Conservation (phyloP, 108 stramenopile genomes). For the Fistulifera solaris region DNA sequence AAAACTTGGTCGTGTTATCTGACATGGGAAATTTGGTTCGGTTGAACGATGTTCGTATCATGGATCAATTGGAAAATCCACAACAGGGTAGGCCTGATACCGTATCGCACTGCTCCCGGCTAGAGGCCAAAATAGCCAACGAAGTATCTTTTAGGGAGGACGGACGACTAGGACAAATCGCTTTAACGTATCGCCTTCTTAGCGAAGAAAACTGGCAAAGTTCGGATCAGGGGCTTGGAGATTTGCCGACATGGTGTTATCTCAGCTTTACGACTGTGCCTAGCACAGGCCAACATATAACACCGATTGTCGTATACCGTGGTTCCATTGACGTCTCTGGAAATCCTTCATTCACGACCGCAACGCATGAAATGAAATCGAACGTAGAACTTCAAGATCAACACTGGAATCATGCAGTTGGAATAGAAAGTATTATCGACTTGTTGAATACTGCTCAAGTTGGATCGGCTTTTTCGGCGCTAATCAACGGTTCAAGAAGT, state of each 20-base stretch:
- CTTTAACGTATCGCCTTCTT: no score
- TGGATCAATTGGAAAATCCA: constrained; percentile 10
- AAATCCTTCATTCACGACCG: no score
- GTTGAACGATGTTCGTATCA: constrained; percentile 22
- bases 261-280: constrained; percentile 25
- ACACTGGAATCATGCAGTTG: constrained; percentile 2
- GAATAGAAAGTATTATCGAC: constrained; percentile 15
- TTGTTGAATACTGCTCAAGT: constrained; percentile 23
- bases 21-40: constrained; percentile 18
- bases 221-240: no score
- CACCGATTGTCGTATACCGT: constrained; percentile 30
- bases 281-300: constrained; percentile 14
- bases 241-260: constrained; percentile 20
- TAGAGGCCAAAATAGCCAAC: background rate
- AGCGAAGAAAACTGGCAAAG: no score
- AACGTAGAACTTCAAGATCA: no score
- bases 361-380: background rate
- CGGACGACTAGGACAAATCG: background rate
- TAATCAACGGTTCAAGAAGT: background rate
- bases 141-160: background rate
- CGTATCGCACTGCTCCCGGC: background rate
- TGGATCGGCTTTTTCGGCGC: constrained; percentile 19
- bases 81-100: background rate
- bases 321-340: constrained; percentile 26
- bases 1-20: constrained; percentile 10